Conservation (phyloP, 805 yeast species). For the Pichia ethanolica region DNA sequence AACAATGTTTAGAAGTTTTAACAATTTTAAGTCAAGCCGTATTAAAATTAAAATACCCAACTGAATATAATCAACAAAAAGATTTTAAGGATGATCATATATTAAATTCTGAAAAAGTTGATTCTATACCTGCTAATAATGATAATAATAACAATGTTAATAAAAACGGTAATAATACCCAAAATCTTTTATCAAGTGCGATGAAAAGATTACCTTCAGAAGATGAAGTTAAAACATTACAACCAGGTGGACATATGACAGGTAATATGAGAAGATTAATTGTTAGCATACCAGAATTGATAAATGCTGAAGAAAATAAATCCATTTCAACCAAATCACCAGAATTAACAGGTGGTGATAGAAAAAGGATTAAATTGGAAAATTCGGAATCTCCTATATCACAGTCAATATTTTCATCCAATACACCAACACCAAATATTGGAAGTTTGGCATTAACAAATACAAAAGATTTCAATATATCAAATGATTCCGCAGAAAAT, state of each 20-base stretch:
- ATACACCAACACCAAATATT: background rate
- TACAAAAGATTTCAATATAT: background rate
- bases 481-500: background rate
- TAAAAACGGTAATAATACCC: slow-evolving; percentile 5
- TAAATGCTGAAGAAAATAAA: slow-evolving; percentile 11
- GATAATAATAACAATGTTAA: slow-evolving; percentile 8
- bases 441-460: background rate
- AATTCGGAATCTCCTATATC: background rate
- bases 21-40: slow-evolving; percentile 69
- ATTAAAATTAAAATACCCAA: slow-evolving; percentile 44
- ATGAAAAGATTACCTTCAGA: slow-evolving; percentile 20
- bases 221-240: slow-evolving; percentile 23
- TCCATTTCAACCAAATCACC: background rate
- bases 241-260: slow-evolving; percentile 31
- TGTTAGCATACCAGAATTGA: slow-evolving; percentile 25
- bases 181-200: background rate
- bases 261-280: slow-evolving; percentile 34
- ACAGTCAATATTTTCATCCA: background rate
- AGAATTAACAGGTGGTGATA: background rate
- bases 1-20: slow-evolving; percentile 61
- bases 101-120: too few relatives aligned
- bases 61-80: background rate
- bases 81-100: too few relatives aligned
- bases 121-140: too few relatives aligned
- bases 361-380: background rate